Base-by-base conservation (phyloP, 352 stramenopile genomes). In the Pythium sukuiense region DNA sequence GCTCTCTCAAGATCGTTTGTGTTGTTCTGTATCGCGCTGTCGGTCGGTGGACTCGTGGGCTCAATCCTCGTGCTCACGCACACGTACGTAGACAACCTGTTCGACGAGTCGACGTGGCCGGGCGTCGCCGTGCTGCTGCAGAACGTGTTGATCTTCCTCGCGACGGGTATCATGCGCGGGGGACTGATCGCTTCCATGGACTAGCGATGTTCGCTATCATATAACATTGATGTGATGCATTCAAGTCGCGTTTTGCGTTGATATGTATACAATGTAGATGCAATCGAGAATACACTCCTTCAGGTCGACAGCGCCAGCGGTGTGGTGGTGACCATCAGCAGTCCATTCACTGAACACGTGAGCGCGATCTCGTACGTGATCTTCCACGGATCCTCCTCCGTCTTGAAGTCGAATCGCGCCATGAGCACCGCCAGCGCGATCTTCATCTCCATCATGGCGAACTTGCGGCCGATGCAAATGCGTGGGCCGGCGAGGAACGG, bases 401-500 rank as follows among this genome's bases (percentile, higher is more conserved):
- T 85, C 59, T 72, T 71, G 29, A 89, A 62, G 33, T 80, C 71
- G 32, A 81, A 88, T 39, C 81, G 77, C 59, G 75, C 80, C 43
- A 79, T 73, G 1, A 88, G 56, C 16, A 76, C 74, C 8, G 77
- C 79, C 61, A 89, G 57, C 16, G 77, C 66, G 24, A 86, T 63
- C 65, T 88, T 89, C 61, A 89, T 83, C 70, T 89, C 76, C 65
- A 84, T 76, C 58, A 81, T 72, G 24, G 80, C 80, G 13, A 87
- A 79, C 54, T 76, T 74, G 55, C 70, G 63, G 5, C 84, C 84
- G 20, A 92, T 70, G 49, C 84, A 92, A 39, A 81, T 69, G 59
- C 85, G 77, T n/a, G 73, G 74, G 0, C 81, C 82, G 9, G 76
- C 71, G 6, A 82, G 70, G 43, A 91, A 93, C n/a, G 61, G 45